These are phyloP conservation scores for Phoma sp. DNA, from an alignment of 2,329 filamentous ascomycete species.

Conservation along the genomic window DNA sequence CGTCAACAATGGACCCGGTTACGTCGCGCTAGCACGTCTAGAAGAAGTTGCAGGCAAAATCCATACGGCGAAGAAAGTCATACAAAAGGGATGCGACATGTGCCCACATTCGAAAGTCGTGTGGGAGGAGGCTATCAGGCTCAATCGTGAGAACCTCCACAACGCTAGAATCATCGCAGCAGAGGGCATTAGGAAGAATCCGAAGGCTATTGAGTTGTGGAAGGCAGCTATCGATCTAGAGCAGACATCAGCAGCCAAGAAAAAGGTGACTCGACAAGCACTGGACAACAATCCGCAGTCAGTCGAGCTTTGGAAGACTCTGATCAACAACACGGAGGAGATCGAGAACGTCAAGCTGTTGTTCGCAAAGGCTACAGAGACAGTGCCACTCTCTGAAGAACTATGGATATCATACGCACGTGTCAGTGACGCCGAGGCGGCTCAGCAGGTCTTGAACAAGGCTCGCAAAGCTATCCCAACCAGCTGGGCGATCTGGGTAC, in stretches of 20 bases:
- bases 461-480: constrained; percentile 93
- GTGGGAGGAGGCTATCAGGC: constrained; percentile 93
- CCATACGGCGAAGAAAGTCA: constrained; percentile 85
- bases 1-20: constrained; percentile 89
- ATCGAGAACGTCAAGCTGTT: constrained; percentile 85
- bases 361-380: constrained; percentile 91
- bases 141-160: constrained; percentile 76
- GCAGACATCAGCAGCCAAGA: constrained; percentile 80
- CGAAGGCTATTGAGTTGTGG: constrained; percentile 87
- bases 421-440: constrained; percentile 86
- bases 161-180: constrained; percentile 97
- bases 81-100: constrained; percentile 84
- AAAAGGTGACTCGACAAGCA: constrained; percentile 89
- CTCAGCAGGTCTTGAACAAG: constrained; percentile 92
- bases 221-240: constrained; percentile 95
- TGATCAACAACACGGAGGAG: constrained; percentile 93
- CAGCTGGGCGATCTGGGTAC: constrained; percentile 96
- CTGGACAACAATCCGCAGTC: constrained; percentile 93
- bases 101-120: constrained; percentile 94
- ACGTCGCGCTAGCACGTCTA: constrained; percentile 91
- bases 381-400: constrained; percentile 92
- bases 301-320: constrained; percentile 96
- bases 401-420: constrained; percentile 93
- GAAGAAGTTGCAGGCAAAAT: constrained; percentile 93
- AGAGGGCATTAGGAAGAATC: constrained; percentile 89